These are phyloP conservation scores for Coriaria nepalensis DNA, from an alignment of 306 rosid genomes.

Conservation along the genomic window DNA sequence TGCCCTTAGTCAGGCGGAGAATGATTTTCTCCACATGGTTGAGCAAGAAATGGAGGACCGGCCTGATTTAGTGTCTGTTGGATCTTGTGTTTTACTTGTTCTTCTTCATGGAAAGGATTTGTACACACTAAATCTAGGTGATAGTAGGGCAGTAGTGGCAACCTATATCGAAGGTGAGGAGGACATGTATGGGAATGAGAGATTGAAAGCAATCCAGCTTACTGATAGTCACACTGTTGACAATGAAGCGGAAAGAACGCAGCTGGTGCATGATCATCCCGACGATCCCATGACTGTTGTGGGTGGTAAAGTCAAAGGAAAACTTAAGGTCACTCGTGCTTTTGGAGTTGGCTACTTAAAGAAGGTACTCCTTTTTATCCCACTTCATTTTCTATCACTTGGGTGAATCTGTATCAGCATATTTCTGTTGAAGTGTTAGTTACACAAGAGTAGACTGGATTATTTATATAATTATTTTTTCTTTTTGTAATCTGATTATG, in stretches of 20 bases:
- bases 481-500: not conserved
- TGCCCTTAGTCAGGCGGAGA: conserved; percentile 71
- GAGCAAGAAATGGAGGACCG: conserved; percentile 97
- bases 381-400: too few relatives aligned
- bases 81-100: conserved; percentile 83
- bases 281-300: conserved; percentile 57
- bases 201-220: conserved; percentile 65
- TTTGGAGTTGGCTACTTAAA: conserved; percentile 97
- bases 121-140: conserved; percentile 82
- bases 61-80: conserved; percentile 87
- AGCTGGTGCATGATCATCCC: conserved; percentile 56
- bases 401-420: too few relatives aligned
- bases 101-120: conserved; percentile 80
- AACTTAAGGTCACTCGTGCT: conserved; percentile 90
- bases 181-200: conserved; percentile 20
- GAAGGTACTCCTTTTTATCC: conserved; percentile 33
- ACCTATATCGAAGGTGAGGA: conserved; percentile 22
- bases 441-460: too few relatives aligned
- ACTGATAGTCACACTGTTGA: conserved; percentile 84
- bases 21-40: conserved; percentile 89
- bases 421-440: not conserved
- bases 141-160: conserved; percentile 89
- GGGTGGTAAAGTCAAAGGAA: conserved; percentile 86
- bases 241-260: conserved; percentile 54
- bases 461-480: not conserved